Base-by-base conservation (phyloP, 495 filamentous ascomycete species). In the Achaetomiella virescens region DNA sequence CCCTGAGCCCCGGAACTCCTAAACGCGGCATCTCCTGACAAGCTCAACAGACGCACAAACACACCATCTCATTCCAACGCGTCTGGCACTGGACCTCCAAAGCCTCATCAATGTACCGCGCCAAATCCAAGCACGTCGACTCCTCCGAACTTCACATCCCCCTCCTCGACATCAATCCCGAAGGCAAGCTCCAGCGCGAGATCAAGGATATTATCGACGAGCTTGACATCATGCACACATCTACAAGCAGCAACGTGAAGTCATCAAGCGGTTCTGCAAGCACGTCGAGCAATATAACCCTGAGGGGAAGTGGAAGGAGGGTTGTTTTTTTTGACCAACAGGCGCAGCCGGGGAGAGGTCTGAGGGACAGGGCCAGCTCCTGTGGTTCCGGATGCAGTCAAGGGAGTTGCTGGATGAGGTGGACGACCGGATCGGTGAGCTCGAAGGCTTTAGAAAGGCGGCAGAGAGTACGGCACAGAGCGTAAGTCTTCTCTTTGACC, bases 171-270 rank as follows among this genome's bases (percentile, higher is more conserved):
- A 87, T 89, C 38, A 79, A 83, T 38, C 75, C 78, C 6, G 86
- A 90, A 61, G 85, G 83, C 0, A 73, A 78, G 51, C 72, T 88
- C 0, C 76, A 86, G 2, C 69, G 78, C 0, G 85, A 90, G 58
- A 73, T 81, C 2, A 86, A 88, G 62, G 86, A 90, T 60, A 85
- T 90, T 56, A 75, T 83, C 12, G 86, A 89, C 42, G 86, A 89
- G 65, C 70, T 89, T 18, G 81, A 86, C 58, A 88, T 89, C 70
- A 87, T 89, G 70, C 73, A 22, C 70, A 78, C 1, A 81, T 86
- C 58, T 73, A 76, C n/a, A 75, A 54, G 18, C 61, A 81, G 27
- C 81, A 88, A 54, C 66, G 80, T 47, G 77, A 77, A 47, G 76
- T 81, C 2, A 75, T 86, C 42, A 74, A 77, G 42, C 74, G 75